These are phyloP conservation scores for Coelastrella sp. DNA, from an alignment of 139 green algal species.

Conservation along the genomic window DNA sequence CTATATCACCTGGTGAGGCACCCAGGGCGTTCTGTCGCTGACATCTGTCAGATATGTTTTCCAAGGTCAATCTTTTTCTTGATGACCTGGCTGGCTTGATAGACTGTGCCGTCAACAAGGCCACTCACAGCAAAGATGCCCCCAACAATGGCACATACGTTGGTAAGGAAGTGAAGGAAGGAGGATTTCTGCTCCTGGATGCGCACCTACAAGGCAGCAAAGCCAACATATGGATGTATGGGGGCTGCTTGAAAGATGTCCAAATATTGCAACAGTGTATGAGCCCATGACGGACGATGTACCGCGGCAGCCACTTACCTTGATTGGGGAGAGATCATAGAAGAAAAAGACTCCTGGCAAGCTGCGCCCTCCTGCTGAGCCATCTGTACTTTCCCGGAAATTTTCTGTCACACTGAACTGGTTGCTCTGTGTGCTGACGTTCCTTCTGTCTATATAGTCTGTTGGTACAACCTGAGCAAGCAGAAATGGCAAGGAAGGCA, in stretches of 20 bases:
- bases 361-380: slow-evolving; percentile 38
- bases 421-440: slow-evolving; percentile 85
- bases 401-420: slow-evolving; percentile 98
- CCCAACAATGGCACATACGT: slow-evolving; percentile 95
- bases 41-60: slow-evolving; percentile 72
- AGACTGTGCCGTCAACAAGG: slow-evolving; percentile 94
- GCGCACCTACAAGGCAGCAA: slow-evolving; percentile 60
- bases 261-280: neutral
- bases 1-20: too few relatives aligned
- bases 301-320: slow-evolving; percentile 61
- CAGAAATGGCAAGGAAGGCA: too few relatives aligned
- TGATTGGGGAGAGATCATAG: slow-evolving; percentile 98
- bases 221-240: neutral
- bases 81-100: slow-evolving; percentile 84
- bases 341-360: slow-evolving; percentile 98
- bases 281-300: neutral
- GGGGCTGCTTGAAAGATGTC: neutral
- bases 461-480: slow-evolving; percentile 96
- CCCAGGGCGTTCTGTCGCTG: too few relatives aligned
- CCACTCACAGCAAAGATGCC: slow-evolving; percentile 97
- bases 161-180: slow-evolving; percentile 95
- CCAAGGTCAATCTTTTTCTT: slow-evolving; percentile 98
- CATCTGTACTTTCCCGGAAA: slow-evolving; percentile 74
- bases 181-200: slow-evolving; percentile 81
- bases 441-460: slow-evolving; percentile 76